Percentiles rank a stretch among this genome's conserved stretches.
These are phyloP conservation scores for Eucalyptus rudis DNA, from an alignment of 345 rosid genomes.

Conservation along the genomic window DNA sequence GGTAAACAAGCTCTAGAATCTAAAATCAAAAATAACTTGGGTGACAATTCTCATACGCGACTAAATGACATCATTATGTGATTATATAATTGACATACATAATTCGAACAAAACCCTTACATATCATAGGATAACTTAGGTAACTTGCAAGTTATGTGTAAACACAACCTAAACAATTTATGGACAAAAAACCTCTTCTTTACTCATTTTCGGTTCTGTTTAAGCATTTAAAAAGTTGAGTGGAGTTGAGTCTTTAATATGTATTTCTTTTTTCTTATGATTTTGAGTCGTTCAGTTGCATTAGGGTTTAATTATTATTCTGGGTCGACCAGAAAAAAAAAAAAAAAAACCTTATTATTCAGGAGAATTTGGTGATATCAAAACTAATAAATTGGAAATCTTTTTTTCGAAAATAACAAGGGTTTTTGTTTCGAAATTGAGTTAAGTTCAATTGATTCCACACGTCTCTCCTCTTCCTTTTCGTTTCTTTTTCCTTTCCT, in stretches of 20 bases:
- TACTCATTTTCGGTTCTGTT: neutral
- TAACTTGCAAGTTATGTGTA: neutral
- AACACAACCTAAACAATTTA: neutral
- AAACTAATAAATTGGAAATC: neutral
- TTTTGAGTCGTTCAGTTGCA: neutral
- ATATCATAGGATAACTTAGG: neutral
- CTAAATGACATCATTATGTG: neutral
- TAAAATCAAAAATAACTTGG: neutral
- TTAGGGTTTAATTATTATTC: neutral
- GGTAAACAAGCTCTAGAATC: neutral
- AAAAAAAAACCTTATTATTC: neutral
- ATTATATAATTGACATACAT: neutral
- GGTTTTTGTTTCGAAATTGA: neutral
- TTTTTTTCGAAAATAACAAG: neutral
- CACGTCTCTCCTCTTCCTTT: neutral
- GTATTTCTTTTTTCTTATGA: neutral
- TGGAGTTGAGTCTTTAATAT: neutral
- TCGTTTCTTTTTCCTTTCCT: neutral
- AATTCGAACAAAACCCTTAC: neutral
- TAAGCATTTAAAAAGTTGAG: neutral
- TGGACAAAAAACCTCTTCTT: neutral
- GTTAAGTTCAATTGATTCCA: neutral
- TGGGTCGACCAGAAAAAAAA: too few relatives aligned
- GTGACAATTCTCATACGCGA: neutral
- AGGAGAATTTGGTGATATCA: neutral